phyloP scores from a whole-genome alignment of 2,329 filamentous ascomycete genomes.

The Grosmannia clavigera region DNA sequence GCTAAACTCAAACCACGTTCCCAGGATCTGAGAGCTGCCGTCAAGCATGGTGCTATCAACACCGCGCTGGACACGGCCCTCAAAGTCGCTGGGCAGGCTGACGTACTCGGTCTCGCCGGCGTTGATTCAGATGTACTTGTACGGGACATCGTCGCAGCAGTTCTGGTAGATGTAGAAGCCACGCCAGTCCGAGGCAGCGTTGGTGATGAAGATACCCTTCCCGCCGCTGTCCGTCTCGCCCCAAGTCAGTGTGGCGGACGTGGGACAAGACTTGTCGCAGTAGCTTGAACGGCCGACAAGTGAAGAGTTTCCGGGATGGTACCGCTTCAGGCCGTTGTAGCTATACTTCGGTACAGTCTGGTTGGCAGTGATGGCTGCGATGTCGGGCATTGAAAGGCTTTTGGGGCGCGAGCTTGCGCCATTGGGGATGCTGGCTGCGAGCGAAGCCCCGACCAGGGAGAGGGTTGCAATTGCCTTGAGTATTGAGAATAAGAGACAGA shows the following conservation, averaged over 20 bases:
- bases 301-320: not conserved
- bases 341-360: not conserved
- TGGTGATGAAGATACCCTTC: slow-evolving; percentile 6
- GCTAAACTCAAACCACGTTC: slow-evolving; percentile 6
- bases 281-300: not conserved
- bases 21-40: not conserved
- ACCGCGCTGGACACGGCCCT: slow-evolving; percentile 6
- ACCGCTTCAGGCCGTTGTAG: slow-evolving; percentile 1
- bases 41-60: slow-evolving; percentile 5
- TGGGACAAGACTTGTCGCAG: not conserved
- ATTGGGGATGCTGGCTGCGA: slow-evolving; percentile 1
- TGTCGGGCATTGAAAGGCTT: not conserved
- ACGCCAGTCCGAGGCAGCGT: slow-evolving; percentile 4
- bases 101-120: slow-evolving; percentile 5
- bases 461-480: not conserved
- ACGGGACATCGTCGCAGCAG: slow-evolving; percentile 3
- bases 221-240: slow-evolving; percentile 4
- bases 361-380: not conserved
- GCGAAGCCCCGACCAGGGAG: not conserved
- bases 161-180: slow-evolving; percentile 7
- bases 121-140: slow-evolving; percentile 8
- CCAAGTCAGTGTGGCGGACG: not conserved
- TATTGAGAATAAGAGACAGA: not conserved
- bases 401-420: not conserved
- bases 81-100: slow-evolving; percentile 1